Conservation (phyloP, 2,329 filamentous ascomycete species). For the Hypomyces rosellus region DNA sequence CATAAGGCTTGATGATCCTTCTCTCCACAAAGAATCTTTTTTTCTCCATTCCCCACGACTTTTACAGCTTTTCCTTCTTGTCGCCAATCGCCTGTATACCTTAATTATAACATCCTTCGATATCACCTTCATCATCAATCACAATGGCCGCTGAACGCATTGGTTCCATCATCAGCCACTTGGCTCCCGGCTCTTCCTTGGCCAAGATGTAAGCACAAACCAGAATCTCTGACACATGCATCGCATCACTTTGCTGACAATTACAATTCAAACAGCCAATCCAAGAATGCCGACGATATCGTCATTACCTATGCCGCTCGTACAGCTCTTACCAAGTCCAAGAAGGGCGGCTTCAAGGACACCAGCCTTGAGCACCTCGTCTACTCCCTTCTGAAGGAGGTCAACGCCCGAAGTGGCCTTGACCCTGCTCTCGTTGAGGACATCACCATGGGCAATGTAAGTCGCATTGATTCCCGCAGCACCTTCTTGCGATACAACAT, state of each 20-base stretch:
- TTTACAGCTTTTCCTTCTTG: background rate
- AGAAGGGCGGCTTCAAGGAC: constrained; percentile 94
- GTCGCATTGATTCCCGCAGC: background rate
- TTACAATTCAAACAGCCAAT: constrained; percentile 50
- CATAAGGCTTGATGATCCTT: background rate
- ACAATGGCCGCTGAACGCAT: constrained; percentile 80
- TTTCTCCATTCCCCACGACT: background rate
- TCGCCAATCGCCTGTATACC: background rate
- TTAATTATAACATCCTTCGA: background rate
- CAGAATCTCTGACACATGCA: background rate
- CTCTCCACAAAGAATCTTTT: background rate
- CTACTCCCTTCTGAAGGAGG: constrained; percentile 74
- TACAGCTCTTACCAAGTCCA: constrained; percentile 80
- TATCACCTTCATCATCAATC: constrained; percentile 9
- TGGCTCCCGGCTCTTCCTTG: constrained; percentile 67
- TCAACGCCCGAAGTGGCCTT: constrained; percentile 64
- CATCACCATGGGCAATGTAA: constrained; percentile 85
- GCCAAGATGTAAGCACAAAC: constrained; percentile 63
- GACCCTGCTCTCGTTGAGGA: constrained; percentile 81
- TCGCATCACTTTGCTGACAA: constrained; percentile 5
- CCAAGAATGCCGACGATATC: constrained; percentile 91
- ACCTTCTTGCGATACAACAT: background rate
- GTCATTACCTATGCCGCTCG: constrained; percentile 91
- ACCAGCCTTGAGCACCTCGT: constrained; percentile 81
- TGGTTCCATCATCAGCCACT: constrained; percentile 79